These are phyloP conservation scores for Daucus carota DNA, from an alignment of 129 eudicot genomes.

Conservation along the genomic window DH1_v3.0 NC_030386.2:31520001-31520500, in stretches of 20 bases:
- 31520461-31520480: slow-evolving; percentile 72
- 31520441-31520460: slow-evolving; percentile 84
- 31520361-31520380: slow-evolving; percentile 44
- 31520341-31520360: slow-evolving; percentile 44
- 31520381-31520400: slow-evolving; percentile 45
- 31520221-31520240: slow-evolving; percentile 31
- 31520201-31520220: slow-evolving; percentile 25
- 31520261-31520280: slow-evolving; percentile 27
- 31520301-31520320: slow-evolving; percentile 44
- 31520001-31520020: slow-evolving; percentile 60
- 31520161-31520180: slow-evolving; percentile 51
- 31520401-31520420: slow-evolving; percentile 70
- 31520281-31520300: slow-evolving; percentile 49
- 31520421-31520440: slow-evolving; percentile 87
- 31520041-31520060: slow-evolving; percentile 68
- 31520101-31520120: slow-evolving; percentile 75
- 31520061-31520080: slow-evolving; percentile 62
- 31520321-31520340: slow-evolving; percentile 50
- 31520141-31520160: slow-evolving; percentile 80
- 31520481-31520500: slow-evolving; percentile 63
- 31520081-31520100: slow-evolving; percentile 43
- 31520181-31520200: slow-evolving; percentile 30
- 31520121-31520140: slow-evolving; percentile 72
- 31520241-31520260: slow-evolving; percentile 55
- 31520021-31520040: slow-evolving; percentile 86